Conservation (phyloP, 1,284 basidiomycete species). For the Ustilago cynodontis region DNA sequence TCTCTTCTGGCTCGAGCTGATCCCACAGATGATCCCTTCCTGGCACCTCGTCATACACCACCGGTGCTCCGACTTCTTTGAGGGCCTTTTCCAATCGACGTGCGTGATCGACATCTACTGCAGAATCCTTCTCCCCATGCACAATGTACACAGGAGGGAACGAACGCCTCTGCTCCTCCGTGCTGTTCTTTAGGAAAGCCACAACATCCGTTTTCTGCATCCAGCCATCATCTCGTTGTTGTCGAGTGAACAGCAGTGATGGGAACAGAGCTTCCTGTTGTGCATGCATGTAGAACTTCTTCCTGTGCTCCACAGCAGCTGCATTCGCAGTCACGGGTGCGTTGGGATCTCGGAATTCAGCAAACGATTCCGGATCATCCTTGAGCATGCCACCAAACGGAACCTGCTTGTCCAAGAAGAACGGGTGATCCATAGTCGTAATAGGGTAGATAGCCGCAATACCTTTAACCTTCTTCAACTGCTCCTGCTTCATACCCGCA, state of each 20-base stretch:
- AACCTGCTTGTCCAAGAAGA: constrained; percentile 50
- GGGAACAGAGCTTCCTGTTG: constrained; percentile 54
- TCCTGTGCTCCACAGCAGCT: constrained; percentile 28
- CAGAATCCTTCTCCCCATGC: constrained; percentile 52
- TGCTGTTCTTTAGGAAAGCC: constrained; percentile 22
- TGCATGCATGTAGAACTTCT: constrained; percentile 53
- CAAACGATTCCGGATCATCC: constrained; percentile 35
- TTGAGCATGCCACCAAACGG: constrained; percentile 35
- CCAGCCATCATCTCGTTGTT: constrained; percentile 43
- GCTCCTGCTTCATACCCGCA: constrained; percentile 17
- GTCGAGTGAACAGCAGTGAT: constrained; percentile 37
- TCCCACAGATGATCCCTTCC: constrained; percentile 54
- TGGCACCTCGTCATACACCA: constrained; percentile 47
- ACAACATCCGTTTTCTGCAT: constrained; percentile 46
- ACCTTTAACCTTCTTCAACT: constrained; percentile 35
- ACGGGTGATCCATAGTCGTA: constrained; percentile 50
- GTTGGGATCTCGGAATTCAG: constrained; percentile 41
- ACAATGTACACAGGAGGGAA: constrained; percentile 54
- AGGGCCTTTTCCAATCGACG: constrained; percentile 37
- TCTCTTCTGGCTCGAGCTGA: constrained; percentile 47
- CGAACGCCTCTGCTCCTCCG: constrained; percentile 23
- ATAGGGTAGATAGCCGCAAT: constrained; percentile 54
- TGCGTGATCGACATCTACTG: constrained; percentile 54
- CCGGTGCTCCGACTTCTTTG: constrained; percentile 20
- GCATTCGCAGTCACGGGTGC: constrained; percentile 41